Percentiles rank a stretch among this genome's conserved stretches.
Evolutionary conservation across 1,284 basidiomycete genomes (phyloP).

Genomic region (Anthracocystis panici-leucophaei): DNA sequence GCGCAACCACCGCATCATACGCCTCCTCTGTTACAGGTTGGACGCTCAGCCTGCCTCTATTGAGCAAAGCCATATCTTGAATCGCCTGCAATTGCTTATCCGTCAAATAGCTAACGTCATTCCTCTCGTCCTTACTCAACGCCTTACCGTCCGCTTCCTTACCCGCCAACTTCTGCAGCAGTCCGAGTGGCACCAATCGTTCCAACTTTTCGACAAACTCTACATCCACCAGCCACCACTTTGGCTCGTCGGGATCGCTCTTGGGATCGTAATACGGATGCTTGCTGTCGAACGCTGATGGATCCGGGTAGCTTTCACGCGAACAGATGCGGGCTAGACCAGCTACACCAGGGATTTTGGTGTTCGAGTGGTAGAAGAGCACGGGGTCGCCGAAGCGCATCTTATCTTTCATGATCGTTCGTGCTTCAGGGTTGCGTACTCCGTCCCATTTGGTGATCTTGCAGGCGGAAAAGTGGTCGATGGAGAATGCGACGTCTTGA

Average conservation of each 20-base stretch:
- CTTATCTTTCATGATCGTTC: constrained; percentile 83
- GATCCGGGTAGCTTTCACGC: constrained; percentile 48
- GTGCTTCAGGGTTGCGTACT: constrained; percentile 88
- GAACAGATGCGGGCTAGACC: constrained; percentile 52
- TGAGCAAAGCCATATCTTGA: constrained; percentile 82
- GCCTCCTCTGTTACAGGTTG: constrained; percentile 79
- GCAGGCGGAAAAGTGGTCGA: constrained; percentile 51
- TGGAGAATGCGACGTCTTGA: constrained; percentile 62
- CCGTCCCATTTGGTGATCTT: constrained; percentile 87
- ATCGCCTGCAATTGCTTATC: constrained; percentile 70
- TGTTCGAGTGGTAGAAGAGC: constrained; percentile 90
- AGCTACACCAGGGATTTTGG: constrained; percentile 80
- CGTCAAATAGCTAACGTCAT: constrained; percentile 66
- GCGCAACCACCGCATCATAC: constrained; percentile 77
- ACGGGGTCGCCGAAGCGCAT: constrained; percentile 88
- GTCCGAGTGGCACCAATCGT: constrained; percentile 82
- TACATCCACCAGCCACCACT: constrained; percentile 88
- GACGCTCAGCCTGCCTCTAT: constrained; percentile 85
- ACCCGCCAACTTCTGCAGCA: constrained; percentile 80
- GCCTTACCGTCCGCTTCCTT: constrained; percentile 74
- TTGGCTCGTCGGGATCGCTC: constrained; percentile 80
- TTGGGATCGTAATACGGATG: constrained; percentile 94
- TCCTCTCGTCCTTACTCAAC: constrained; percentile 76
- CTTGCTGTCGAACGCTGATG: constrained; percentile 48
- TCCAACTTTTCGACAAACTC: constrained; percentile 77